Conservation (phyloP, 2,329 filamentous ascomycete genomes). For the Aspergillus nomiae region DNA sequence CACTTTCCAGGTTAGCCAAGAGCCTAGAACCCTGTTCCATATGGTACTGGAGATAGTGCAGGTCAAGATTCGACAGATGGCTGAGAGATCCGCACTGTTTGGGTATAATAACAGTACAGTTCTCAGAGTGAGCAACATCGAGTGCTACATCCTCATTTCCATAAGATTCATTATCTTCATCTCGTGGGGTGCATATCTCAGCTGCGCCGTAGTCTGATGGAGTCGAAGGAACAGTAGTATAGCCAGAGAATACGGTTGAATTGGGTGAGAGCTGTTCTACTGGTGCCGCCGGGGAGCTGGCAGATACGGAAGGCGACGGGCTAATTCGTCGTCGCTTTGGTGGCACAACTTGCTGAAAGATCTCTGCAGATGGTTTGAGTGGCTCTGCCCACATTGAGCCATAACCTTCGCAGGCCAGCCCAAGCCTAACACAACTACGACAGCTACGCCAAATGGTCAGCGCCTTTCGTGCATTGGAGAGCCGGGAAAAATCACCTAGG, state of each 20-base stretch:
- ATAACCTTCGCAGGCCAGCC: conserved; percentile 41
- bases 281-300: conserved; percentile 16
- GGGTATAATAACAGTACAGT: conserved; percentile 15
- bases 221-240: conserved; percentile 4
- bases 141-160: not conserved
- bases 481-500: conserved; percentile 29
- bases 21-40: conserved; percentile 37
- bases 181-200: not conserved
- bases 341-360: conserved; percentile 27
- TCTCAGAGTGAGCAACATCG: not conserved
- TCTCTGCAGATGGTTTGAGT: conserved; percentile 32
- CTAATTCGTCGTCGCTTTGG: conserved; percentile 26
- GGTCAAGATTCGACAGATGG: conserved; percentile 33
- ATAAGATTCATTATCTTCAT: conserved; percentile 4
- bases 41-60: conserved; percentile 42
- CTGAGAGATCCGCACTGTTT: conserved; percentile 23
- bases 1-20: conserved; percentile 39
- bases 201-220: conserved; percentile 4
- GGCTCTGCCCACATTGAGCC: conserved; percentile 39
- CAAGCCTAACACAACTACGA: conserved; percentile 35
- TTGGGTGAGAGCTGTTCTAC: conserved; percentile 14
- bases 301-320: conserved; percentile 19
- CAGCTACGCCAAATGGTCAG: conserved; percentile 28
- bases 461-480: not conserved
- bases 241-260: conserved; percentile 5